phyloP scores from a whole-genome alignment of 2,329 filamentous ascomycete genomes.

The Venturia pyrina region DNA sequence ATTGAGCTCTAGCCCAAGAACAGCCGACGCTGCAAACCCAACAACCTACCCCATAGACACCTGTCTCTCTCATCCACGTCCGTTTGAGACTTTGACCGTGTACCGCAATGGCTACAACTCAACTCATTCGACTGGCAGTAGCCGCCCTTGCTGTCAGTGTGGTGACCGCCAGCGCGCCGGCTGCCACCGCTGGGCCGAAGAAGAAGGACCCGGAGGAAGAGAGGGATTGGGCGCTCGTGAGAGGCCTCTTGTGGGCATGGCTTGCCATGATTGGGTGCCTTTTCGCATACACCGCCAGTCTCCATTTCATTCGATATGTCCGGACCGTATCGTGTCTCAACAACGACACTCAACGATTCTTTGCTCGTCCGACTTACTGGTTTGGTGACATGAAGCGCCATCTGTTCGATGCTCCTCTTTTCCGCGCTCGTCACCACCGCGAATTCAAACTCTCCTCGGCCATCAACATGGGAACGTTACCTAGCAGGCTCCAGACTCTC shows the following conservation, averaged over 20 bases:
- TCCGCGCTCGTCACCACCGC: conserved; percentile 38
- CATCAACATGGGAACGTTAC: conserved; percentile 39
- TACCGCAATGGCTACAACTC: neutral
- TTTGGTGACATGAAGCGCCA: conserved; percentile 37
- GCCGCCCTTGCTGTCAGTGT: neutral
- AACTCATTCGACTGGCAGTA: neutral
- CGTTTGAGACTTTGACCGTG: neutral
- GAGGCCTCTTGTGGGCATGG: conserved; percentile 10
- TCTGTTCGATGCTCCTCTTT: conserved; percentile 37
- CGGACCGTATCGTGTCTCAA: conserved; percentile 65
- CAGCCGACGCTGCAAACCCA: neutral
- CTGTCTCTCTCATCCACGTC: neutral
- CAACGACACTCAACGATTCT: conserved; percentile 74
- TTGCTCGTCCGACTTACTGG: conserved; percentile 49
- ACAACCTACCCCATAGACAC: neutral
- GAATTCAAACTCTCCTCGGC: conserved; percentile 41
- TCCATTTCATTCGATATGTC: conserved; percentile 55
- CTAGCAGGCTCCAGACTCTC: conserved; percentile 37
- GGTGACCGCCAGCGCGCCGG: neutral
- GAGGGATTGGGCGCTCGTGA: conserved; percentile 9
- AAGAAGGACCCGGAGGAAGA: conserved; percentile 6
- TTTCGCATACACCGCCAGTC: conserved; percentile 29
- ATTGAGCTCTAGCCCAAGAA: neutral
- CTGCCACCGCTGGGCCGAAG: neutral
- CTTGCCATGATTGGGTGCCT: conserved; percentile 5